Base-by-base conservation (phyloP, 2,329 filamentous ascomycete genomes). In the Diaporthe humulicola region DNA sequence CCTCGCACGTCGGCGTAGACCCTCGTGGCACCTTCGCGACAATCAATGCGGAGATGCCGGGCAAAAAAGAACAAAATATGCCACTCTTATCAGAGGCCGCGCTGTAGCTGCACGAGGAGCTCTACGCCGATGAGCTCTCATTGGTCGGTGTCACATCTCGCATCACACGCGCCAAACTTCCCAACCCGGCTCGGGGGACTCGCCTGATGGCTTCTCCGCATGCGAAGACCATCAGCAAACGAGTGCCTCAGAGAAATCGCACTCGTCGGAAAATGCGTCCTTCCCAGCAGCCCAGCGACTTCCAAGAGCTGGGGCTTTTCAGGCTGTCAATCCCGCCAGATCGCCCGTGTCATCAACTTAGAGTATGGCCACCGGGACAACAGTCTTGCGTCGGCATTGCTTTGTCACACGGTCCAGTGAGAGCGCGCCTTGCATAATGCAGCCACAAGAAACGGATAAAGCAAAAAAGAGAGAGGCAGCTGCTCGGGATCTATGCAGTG, bases 141-240 rank as follows among this genome's bases (percentile, higher is more conserved):
- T 64, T 64, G 70, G 57, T n/a, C 42, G 45, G 45, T 56, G 57
- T 14, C 33, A 40, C 30, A 64, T 15, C 28, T 72, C 19, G 57
- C 57, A 72, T 33, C 33, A 9, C 64, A 42, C 70, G n/a, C 57
- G 56, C 38, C 70, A 56, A 36, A 40, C 48, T 30, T 19, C 36
- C 33, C 60, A 42, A n/a, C 33, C 19, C n/a, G 58, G 50, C 15
- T 30, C 45, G 45, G 50, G 52, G 45, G 22, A 6, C 25, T 19
- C 33, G 48, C 38, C n/a, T 19, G 25, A 42, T 40, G 52, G 48
- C 15, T 54, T 71, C 64, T 75, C 71, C 69, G 72, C 60, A 66
- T 69, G 45, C 36, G 70, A 50, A 28, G 52, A 64, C 74, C 67
- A 70, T 40, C 67, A 30, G 52, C 40, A 48, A 36, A 64, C 14